phyloP scores from a whole-genome alignment of 2,329 filamentous ascomycete species.

The Aspergillus sp. region DNA sequence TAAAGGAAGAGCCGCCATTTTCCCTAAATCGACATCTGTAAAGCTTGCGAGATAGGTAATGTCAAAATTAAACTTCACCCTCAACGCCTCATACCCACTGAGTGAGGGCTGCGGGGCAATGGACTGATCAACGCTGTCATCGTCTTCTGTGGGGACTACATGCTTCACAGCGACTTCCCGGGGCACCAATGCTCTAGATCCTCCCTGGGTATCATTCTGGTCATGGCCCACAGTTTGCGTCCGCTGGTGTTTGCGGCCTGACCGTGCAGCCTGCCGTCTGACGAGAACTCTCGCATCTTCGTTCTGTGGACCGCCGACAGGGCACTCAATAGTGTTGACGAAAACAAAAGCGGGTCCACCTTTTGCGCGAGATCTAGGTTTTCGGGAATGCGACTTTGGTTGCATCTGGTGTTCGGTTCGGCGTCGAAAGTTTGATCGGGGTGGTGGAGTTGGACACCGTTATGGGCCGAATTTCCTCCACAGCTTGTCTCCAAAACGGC shows the following conservation, averaged over 20 bases:
- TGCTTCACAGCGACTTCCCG: not conserved
- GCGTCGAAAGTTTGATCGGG: not conserved
- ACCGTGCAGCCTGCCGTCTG: not conserved
- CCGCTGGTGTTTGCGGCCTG: not conserved
- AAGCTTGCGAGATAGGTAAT: not conserved
- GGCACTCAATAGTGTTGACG: not conserved
- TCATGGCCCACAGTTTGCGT: not conserved
- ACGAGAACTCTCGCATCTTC: not conserved
- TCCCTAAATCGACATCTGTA: not conserved
- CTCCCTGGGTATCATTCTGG: not conserved
- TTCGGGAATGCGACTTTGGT: not conserved
- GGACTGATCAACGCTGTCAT: not conserved
- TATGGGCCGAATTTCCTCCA: not conserved
- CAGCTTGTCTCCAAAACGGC: not conserved
- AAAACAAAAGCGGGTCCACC: not conserved
- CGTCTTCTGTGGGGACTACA: not conserved
- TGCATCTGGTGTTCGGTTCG: not conserved
- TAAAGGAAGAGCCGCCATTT: not conserved
- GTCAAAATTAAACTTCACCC: not conserved
- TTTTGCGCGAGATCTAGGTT: not conserved
- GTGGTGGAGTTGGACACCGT: not conserved
- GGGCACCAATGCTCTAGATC: not conserved
- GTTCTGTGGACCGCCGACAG: not conserved
- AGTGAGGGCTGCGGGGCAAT: conserved; percentile 1
- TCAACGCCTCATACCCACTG: not conserved